Percentiles rank a stretch among this genome's conserved stretches.
These are phyloP conservation scores for Potentilla sterilis DNA, from an alignment of 306 rosid genomes.

Conservation along the genomic window DNA sequence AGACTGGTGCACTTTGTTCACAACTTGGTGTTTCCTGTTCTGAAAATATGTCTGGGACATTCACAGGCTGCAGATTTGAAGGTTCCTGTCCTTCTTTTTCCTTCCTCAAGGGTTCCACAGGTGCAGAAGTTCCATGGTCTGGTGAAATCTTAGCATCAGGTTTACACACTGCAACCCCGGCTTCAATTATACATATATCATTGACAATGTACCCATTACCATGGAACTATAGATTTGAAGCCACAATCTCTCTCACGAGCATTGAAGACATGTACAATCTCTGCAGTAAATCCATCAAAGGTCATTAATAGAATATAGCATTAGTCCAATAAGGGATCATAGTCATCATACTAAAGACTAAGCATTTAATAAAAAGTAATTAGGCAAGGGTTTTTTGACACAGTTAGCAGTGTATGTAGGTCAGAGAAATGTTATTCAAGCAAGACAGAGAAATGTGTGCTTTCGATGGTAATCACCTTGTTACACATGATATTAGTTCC, in stretches of 20 bases:
- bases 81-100: not conserved
- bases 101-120: not conserved
- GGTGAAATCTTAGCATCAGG: not conserved
- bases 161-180: not conserved
- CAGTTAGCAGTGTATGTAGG: not conserved
- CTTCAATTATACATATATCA: conserved; percentile 4
- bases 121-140: too few species aligned
- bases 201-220: conserved; percentile 14
- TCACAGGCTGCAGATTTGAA: not conserved
- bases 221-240: not conserved
- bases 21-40: not conserved
- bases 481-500: not conserved
- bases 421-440: not conserved
- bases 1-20: not conserved
- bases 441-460: not conserved
- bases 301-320: not conserved
- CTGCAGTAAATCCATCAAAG: conserved; percentile 1
- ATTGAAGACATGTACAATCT: not conserved
- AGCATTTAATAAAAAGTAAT: too few species aligned
- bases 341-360: not conserved
- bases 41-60: not conserved
- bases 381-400: not conserved
- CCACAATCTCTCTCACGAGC: not conserved
- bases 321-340: not conserved
- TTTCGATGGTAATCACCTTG: not conserved